Base-by-base conservation (phyloP, 73 alveolate genomes). In the Uronychia setigera region DNA sequence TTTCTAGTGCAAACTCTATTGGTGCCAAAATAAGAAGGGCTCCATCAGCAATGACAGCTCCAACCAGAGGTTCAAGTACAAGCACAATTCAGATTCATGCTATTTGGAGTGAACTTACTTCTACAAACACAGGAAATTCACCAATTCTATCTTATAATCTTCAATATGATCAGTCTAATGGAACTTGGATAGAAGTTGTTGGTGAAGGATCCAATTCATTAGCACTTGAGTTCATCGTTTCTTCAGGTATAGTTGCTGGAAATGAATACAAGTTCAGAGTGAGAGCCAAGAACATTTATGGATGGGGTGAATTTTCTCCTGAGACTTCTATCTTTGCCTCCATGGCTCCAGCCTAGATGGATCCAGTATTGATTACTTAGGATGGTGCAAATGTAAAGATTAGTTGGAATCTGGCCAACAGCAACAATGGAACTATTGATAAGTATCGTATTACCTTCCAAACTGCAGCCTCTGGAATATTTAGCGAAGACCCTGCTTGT, bases 251-350 rank as follows among this genome's bases (percentile, higher is more conserved):
- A 9, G 58, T 30, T 26, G 90, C 83, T 11, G 94, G 87, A 27
- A 29, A 14, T 0, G 25, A 33, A 33, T 88, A 88, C 60, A 67
- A 27, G 27, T 88, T 88, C 58, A 74, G 31, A 32, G 88, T 88
- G 27, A 60, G 94, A 88, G 94, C 94, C 31, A 81, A 31, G 79
- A 88, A 88, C 78, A 81, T 88, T 60, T 88, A 88, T 81, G 94
- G 90, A 0, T 74, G 78, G 80, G 89, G 87, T 30, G 80, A 34
- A n/a, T 81, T 67, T 58, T 87, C 93, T 29, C n/a, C 81, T 58
- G 79, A 32, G 26, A n/a, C 78, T 0, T 0, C 29, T 26, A 81
- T 87, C 58, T 35, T 1, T 0, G 81, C 81, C 1, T 76, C 81
- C 1, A 32, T 26, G 29, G 59, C 32, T 27, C 81, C 81, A 5